These are phyloP conservation scores for Hordeum marinum DNA, from an alignment of 176 grass and related monocot species.

Conservation along the genomic window DNA sequence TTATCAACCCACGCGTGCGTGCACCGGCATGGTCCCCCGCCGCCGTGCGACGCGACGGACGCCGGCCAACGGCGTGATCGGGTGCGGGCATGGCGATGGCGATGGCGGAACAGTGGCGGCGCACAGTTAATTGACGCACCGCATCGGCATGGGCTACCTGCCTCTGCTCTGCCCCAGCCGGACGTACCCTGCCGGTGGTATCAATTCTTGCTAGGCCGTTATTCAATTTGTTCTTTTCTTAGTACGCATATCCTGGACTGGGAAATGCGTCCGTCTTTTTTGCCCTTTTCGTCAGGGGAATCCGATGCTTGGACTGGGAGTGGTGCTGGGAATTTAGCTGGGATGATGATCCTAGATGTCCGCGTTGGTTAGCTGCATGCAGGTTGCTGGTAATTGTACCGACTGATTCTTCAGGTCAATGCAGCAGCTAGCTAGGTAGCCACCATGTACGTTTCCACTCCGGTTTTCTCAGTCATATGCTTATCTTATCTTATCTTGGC, in stretches of 20 bases:
- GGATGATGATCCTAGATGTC: not conserved
- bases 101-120: not conserved
- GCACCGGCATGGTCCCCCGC: not conserved
- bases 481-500: not conserved
- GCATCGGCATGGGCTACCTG: slow-evolving; percentile 12
- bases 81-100: no score
- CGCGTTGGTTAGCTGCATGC: not conserved
- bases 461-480: no score
- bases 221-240: slow-evolving; percentile 6
- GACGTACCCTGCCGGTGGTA: not conserved
- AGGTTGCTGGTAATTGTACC: not conserved
- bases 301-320: slow-evolving; percentile 21
- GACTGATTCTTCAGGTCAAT: not conserved
- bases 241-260: not conserved
- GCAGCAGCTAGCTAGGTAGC: not conserved
- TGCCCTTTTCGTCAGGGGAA: not conserved
- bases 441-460: no score
- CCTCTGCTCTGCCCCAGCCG: not conserved
- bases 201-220: not conserved
- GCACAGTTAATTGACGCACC: slow-evolving; percentile 17
- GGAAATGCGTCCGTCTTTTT: not conserved
- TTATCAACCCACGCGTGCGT: not conserved
- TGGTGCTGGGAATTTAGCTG: no score
- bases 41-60: not conserved
- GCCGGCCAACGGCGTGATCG: not conserved